Evolutionary conservation across 2,329 filamentous ascomycete genomes (phyloP), one percentile per base, ranked within the genome.

Genomic region (Colletotrichum eleusines): DNA sequence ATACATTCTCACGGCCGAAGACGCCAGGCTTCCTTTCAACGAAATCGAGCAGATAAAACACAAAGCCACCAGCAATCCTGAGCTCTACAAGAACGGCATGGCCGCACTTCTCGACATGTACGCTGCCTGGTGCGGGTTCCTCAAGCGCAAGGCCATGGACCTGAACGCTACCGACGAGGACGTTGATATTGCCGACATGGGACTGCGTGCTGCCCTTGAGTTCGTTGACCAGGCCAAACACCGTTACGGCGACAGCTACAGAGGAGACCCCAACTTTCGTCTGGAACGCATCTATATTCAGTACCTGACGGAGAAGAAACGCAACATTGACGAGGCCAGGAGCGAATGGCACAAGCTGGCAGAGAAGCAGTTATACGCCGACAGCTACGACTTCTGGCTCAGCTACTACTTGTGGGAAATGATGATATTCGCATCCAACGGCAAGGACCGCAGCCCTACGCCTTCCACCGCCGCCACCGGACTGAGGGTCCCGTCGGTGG

Each of bases 401-500:
- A 90, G 91, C 53, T 98, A 94, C 80, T 98, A 98, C 81, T 86
- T 91, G 63, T 98, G 94, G 92, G 96, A 98, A 81, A 91, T 98
- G 86, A 86, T 92, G 69, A 76, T 89, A 5, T 89, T 88, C 73
- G 81, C 84, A 2, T 84, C 85, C 6, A 82, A 79, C 69, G 84
- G 86, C 65, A 87, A 85, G 66, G 81, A 82, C 44, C 83, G 86
- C 69, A 88, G 88, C 70, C 84, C 86, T 1, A 87, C 85, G 0
- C 86, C 87, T 6, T 82, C 81, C 2, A 82, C 82, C 5, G 74
- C 76, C 0, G 77, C 79, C 23, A 85, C 85, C 59, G 84, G 84
- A 9, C 84, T 88, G 55, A 88, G 90, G 28, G 87, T 89, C n/a
- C 94, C 95, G 0, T 87, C 87, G 5, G 84, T 89, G 72, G 94